Evolutionary conservation across 2,329 filamentous ascomycete genomes (phyloP).

Genomic region (Trichoderma sp.): DNA sequence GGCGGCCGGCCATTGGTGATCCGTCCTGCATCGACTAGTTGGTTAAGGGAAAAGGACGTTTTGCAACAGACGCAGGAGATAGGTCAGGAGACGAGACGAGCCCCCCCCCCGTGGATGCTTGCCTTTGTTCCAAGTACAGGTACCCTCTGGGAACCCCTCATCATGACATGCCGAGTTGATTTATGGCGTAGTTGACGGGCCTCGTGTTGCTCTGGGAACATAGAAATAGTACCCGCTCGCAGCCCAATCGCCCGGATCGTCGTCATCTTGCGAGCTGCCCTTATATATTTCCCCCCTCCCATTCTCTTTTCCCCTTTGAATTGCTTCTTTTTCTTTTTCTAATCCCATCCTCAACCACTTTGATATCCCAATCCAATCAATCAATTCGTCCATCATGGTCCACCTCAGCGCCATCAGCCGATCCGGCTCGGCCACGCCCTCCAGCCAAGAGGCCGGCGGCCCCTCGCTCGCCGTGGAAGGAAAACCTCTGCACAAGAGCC

Average conservation of each 20-base stretch:
- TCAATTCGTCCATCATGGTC: conserved; percentile 43
- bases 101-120: not conserved
- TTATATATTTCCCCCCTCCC: not conserved
- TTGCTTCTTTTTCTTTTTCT: not conserved
- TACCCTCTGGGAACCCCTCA: conserved; percentile 2
- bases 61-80: not conserved
- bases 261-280: not conserved
- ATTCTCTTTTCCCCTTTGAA: not conserved
- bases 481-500: conserved; percentile 25
- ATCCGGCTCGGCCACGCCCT: conserved; percentile 26
- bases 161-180: not conserved
- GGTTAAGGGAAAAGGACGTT: not conserved
- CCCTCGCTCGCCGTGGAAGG: conserved; percentile 26
- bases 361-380: conserved; percentile 19
- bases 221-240: not conserved
- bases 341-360: not conserved
- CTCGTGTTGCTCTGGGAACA: not conserved
- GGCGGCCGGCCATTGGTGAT: not conserved
- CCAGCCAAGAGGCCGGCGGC: not conserved
- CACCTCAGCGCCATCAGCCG: conserved; percentile 47
- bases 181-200: not conserved
- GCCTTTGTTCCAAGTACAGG: not conserved
- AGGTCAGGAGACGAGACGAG: not conserved
- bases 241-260: not conserved
- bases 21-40: not conserved